These are phyloP conservation scores for Trypanosoma scelopori DNA, from an alignment of 208 protist species.

Conservation along the genomic window DNA sequence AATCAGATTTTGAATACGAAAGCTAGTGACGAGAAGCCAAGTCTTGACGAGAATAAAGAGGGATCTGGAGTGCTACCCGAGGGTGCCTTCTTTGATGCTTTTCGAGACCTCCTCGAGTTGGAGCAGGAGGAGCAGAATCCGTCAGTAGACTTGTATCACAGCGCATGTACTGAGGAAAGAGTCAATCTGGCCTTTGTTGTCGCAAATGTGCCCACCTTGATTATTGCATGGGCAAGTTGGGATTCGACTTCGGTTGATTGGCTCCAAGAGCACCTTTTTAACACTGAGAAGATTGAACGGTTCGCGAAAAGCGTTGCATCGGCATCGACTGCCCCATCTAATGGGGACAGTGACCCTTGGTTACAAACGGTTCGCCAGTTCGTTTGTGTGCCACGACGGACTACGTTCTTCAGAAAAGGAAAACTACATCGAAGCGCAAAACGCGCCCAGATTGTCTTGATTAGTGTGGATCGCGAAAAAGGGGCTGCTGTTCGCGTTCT, in stretches of 20 bases:
- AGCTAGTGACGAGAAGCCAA: neutral
- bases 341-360: constrained; percentile 69
- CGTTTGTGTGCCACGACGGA: constrained; percentile 31
- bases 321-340: constrained; percentile 29
- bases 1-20: constrained; percentile 47
- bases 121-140: constrained; percentile 31
- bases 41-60: neutral
- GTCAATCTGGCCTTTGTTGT: constrained; percentile 63
- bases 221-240: constrained; percentile 76
- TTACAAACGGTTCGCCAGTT: constrained; percentile 48
- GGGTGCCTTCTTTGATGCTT: constrained; percentile 35
- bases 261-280: constrained; percentile 69
- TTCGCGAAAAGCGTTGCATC: constrained; percentile 5
- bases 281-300: constrained; percentile 30
- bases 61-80: constrained; percentile 1
- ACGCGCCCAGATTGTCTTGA: constrained; percentile 79
- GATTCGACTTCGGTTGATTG: constrained; percentile 55
- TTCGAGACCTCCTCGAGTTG: constrained; percentile 32
- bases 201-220: constrained; percentile 60
- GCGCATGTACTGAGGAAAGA: constrained; percentile 42
- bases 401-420: constrained; percentile 17
- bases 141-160: constrained; percentile 47
- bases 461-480: constrained; percentile 76
- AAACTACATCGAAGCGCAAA: constrained; percentile 37
- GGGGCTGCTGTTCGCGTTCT: constrained; percentile 32